Conservation (phyloP, 116 monocot species). For the Cymodocea nodosa region DNA sequence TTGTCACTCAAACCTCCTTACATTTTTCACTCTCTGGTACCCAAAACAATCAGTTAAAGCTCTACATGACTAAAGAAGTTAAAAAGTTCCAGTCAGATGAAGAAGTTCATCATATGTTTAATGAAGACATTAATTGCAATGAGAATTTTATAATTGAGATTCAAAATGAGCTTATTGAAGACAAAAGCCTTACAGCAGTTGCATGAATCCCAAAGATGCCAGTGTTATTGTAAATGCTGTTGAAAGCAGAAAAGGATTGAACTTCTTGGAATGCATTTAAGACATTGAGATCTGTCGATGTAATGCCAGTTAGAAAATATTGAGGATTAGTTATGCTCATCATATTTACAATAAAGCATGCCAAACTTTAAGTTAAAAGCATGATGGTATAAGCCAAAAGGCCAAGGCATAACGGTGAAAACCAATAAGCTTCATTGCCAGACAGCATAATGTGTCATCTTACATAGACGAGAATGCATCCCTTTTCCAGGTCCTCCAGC, state of each 20-base stretch:
- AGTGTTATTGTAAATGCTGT: conserved; percentile 79
- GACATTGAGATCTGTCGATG: conserved; percentile 18
- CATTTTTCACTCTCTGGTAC: no score
- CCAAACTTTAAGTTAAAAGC: background rate
- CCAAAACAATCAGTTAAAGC: no score
- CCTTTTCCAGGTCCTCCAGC: conserved; percentile 93
- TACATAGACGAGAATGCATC: conserved; percentile 86
- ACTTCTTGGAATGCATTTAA: conserved; percentile 64
- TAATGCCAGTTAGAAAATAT: background rate
- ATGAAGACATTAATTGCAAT: background rate
- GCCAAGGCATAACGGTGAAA: background rate
- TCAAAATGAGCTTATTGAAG: background rate
- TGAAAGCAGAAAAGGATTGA: conserved; percentile 85
- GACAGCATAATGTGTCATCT: conserved; percentile 12
- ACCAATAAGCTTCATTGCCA: no score
- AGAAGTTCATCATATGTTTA: background rate
- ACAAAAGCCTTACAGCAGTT: conserved; percentile 49
- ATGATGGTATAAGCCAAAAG: background rate
- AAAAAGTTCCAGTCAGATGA: no score
- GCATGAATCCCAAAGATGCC: conserved; percentile 95
- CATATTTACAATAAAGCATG: background rate
- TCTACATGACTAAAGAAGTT: no score
- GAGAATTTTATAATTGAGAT: background rate
- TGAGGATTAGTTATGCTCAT: background rate
- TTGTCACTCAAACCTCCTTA: no score